These are phyloP conservation scores for Penicillium waksmanii DNA, from an alignment of 495 filamentous ascomycete genomes.

Conservation along the genomic window DNA sequence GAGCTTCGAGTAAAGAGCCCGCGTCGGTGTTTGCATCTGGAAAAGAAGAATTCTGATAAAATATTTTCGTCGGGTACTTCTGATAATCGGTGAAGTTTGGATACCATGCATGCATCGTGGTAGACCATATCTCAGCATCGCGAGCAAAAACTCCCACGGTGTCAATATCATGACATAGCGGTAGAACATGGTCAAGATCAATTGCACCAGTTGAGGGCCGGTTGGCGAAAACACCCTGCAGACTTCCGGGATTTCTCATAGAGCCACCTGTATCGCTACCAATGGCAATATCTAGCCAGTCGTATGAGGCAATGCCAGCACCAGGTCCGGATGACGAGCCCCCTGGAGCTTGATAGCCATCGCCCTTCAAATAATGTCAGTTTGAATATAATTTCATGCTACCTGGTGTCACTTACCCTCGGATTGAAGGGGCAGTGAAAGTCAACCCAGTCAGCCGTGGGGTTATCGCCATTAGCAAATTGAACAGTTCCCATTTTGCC, in stretches of 20 bases:
- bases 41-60: conserved; percentile 31
- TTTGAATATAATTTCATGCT: not conserved
- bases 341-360: conserved; percentile 47
- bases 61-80: conserved; percentile 50
- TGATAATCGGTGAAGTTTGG: conserved; percentile 44
- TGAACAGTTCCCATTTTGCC: conserved; percentile 54
- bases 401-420: conserved; percentile 17
- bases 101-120: conserved; percentile 9
- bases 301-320: conserved; percentile 41
- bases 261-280: conserved; percentile 53
- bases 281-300: conserved; percentile 48
- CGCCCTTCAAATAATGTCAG: conserved; percentile 22
- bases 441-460: conserved; percentile 46
- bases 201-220: conserved; percentile 7
- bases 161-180: conserved; percentile 11
- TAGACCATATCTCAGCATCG: conserved; percentile 10
- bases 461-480: conserved; percentile 44
- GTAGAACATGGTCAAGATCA: conserved; percentile 12
- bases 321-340: conserved; percentile 44
- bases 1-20: conserved; percentile 36
- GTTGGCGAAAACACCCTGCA: conserved; percentile 15
- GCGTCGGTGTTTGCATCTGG: conserved; percentile 25
- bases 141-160: conserved; percentile 18
- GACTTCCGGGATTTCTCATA: conserved; percentile 12
- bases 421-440: conserved; percentile 49